Evolutionary conservation across 2,329 filamentous ascomycete genomes (phyloP).

Genomic region (Tolypocladium tropicale): DNA sequence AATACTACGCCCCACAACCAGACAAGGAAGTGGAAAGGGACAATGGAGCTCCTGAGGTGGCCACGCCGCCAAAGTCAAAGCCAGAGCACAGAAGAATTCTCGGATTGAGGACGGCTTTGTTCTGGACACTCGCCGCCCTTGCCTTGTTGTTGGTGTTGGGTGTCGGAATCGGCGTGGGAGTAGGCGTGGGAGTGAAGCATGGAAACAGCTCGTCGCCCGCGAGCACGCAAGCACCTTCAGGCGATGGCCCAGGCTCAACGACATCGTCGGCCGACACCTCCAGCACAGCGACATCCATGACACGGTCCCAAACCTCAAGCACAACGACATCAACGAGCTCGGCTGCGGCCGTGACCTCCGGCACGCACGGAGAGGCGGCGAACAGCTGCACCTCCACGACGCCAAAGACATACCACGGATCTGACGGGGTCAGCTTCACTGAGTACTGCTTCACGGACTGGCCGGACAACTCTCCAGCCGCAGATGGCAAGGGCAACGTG

Average conservation of each 20-base stretch:
- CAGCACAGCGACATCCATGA: neutral
- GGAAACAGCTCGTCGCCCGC: neutral
- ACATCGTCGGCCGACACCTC: neutral
- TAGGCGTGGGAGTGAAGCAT: neutral
- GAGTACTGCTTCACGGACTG: slow-evolving; percentile 13
- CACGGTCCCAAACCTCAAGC: neutral
- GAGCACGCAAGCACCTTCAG: neutral
- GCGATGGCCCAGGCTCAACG: neutral
- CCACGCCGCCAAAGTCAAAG: neutral
- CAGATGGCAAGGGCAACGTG: slow-evolving; percentile 7
- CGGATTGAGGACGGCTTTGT: neutral
- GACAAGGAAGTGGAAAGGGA: neutral
- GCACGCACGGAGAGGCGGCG: slow-evolving; percentile 4
- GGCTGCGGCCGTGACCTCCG: slow-evolving; percentile 2
- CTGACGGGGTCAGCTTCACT: slow-evolving; percentile 3
- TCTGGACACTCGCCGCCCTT: neutral
- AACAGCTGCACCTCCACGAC: slow-evolving; percentile 7
- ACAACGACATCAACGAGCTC: neutral
- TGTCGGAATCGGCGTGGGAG: neutral
- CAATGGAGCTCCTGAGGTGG: neutral
- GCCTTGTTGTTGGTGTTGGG: neutral
- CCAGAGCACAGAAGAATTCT: neutral
- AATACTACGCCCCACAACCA: neutral
- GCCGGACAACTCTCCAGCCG: neutral
- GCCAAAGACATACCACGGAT: slow-evolving; percentile 4